Conservation (phyloP, 768 basidiomycete species). For the Royoungia palumana region DNA sequence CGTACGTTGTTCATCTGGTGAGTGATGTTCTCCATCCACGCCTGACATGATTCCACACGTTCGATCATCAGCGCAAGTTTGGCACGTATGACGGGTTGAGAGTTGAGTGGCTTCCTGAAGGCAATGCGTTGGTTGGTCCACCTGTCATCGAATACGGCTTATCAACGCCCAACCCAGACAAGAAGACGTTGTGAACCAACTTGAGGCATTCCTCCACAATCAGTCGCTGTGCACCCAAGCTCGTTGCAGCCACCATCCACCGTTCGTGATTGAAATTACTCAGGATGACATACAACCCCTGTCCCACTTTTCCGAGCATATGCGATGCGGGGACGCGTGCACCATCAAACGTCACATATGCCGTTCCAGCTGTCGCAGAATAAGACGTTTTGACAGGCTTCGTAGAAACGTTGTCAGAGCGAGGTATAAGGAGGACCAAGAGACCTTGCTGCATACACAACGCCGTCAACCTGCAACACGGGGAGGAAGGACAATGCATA, state of each 20-base stretch:
- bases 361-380: slow-evolving; percentile 87
- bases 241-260: slow-evolving; percentile 79
- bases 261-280: slow-evolving; percentile 89
- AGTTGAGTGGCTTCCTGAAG: slow-evolving; percentile 81
- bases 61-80: slow-evolving; percentile 91
- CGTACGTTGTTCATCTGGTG: slow-evolving; percentile 88
- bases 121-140: slow-evolving; percentile 89
- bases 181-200: slow-evolving; percentile 33
- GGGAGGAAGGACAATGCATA: slow-evolving; percentile 22
- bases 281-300: slow-evolving; percentile 78
- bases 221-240: slow-evolving; percentile 70
- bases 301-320: slow-evolving; percentile 82
- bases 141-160: slow-evolving; percentile 34
- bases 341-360: slow-evolving; percentile 78
- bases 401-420: slow-evolving; percentile 72
- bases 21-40: slow-evolving; percentile 87
- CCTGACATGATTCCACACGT: slow-evolving; percentile 79
- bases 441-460: slow-evolving; percentile 52
- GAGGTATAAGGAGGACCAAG: slow-evolving; percentile 71
- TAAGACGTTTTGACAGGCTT: slow-evolving; percentile 92
- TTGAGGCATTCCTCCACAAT: slow-evolving; percentile 90
- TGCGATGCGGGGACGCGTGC: slow-evolving; percentile 81
- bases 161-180: slow-evolving; percentile 4
- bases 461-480: slow-evolving; percentile 2
- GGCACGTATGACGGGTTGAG: slow-evolving; percentile 83